Evolutionary conservation across 2,329 filamentous ascomycete species (phyloP).

Genomic region (Leptographium wingfieldii): DNA sequence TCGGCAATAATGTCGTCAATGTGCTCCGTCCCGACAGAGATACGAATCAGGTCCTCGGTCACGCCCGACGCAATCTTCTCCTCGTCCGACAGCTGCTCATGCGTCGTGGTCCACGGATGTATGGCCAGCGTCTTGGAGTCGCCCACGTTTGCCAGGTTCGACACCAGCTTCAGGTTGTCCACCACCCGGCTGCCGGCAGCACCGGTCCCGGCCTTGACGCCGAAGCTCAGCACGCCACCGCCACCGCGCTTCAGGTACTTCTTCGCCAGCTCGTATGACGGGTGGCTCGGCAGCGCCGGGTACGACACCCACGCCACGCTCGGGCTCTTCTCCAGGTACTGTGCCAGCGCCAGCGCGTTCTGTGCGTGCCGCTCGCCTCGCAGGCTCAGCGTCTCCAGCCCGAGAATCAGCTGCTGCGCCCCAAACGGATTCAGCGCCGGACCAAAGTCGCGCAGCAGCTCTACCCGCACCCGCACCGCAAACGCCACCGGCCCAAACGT

Average conservation of each 20-base stretch:
- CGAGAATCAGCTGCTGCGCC: slow-evolving; percentile 82
- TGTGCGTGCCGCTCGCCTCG: slow-evolving; percentile 75
- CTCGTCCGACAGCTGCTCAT: slow-evolving; percentile 77
- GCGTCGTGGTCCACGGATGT: slow-evolving; percentile 90
- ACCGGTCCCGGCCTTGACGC: slow-evolving; percentile 70
- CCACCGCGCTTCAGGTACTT: slow-evolving; percentile 76
- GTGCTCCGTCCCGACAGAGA: slow-evolving; percentile 91
- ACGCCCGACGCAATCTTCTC: slow-evolving; percentile 74
- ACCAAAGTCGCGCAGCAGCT: slow-evolving; percentile 80
- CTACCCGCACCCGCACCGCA: slow-evolving; percentile 74
- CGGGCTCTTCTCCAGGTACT: slow-evolving; percentile 70
- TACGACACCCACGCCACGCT: slow-evolving; percentile 92
- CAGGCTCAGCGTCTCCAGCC: slow-evolving; percentile 79
- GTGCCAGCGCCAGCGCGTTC: slow-evolving; percentile 69
- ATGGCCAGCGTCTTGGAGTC: slow-evolving; percentile 93
- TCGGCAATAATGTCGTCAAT: slow-evolving; percentile 96
- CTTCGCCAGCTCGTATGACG: slow-evolving; percentile 68
- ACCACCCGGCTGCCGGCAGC: slow-evolving; percentile 78
- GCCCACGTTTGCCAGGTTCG: slow-evolving; percentile 90
- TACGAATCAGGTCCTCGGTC: slow-evolving; percentile 81
- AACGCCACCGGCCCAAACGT: slow-evolving; percentile 76
- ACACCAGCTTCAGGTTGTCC: slow-evolving; percentile 89
- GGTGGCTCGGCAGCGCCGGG: slow-evolving; percentile 73
- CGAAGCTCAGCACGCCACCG: slow-evolving; percentile 85
- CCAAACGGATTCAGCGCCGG: slow-evolving; percentile 77